These are phyloP conservation scores for Cordyceps javanica DNA, from an alignment of 2,329 filamentous ascomycete species.

Conservation along the genomic window DNA sequence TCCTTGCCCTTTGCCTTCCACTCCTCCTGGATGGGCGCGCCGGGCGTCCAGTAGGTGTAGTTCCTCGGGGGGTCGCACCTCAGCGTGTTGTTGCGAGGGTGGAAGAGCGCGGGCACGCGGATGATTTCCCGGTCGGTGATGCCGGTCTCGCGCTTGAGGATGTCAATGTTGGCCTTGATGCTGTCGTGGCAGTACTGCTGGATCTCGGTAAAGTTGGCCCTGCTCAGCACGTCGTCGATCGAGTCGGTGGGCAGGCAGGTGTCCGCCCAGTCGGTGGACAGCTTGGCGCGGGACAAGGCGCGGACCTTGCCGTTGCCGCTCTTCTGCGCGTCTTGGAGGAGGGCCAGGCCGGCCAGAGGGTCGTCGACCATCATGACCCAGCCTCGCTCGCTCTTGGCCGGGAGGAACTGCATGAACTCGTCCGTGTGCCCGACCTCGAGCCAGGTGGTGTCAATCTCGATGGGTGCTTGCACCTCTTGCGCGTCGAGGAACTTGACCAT, in stretches of 20 bases:
- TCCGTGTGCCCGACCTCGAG: constrained; percentile 23
- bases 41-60: neutral
- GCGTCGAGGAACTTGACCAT: constrained; percentile 25
- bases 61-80: neutral
- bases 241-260: constrained; percentile 14
- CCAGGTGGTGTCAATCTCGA: constrained; percentile 27
- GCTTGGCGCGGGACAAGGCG: constrained; percentile 16
- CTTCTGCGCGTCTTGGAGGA: constrained; percentile 16
- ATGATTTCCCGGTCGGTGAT: constrained; percentile 20
- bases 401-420: constrained; percentile 26
- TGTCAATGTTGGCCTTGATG: constrained; percentile 20
- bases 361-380: constrained; percentile 22
- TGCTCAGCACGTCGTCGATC: constrained; percentile 16
- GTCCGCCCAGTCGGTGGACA: neutral
- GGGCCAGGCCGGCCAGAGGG: constrained; percentile 16
- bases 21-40: too few relatives aligned
- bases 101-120: constrained; percentile 18
- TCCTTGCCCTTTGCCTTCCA: too few relatives aligned
- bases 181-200: constrained; percentile 15
- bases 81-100: neutral
- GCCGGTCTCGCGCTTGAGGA: constrained; percentile 21
- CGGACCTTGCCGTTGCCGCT: constrained; percentile 16
- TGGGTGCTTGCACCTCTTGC: constrained; percentile 29
- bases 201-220: constrained; percentile 6
- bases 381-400: constrained; percentile 19